These are phyloP conservation scores for Penicillium digitatum DNA, from an alignment of 2,329 filamentous ascomycete genomes.

Conservation along the genomic window DNA sequence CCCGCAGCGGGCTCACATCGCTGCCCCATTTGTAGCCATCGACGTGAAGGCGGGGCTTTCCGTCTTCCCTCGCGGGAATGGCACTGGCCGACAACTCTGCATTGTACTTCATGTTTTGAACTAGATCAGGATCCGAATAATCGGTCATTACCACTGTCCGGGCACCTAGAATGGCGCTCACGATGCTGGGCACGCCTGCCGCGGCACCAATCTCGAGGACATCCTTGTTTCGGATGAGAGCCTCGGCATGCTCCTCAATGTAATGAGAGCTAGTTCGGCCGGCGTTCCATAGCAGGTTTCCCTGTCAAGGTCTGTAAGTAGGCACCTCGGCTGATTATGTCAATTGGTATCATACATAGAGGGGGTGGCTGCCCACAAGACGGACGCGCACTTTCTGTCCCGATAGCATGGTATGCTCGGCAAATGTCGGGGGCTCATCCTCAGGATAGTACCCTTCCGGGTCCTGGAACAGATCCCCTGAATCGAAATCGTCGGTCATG, in stretches of 20 bases:
- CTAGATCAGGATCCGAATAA: conserved; percentile 79
- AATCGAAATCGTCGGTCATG: conserved; percentile 37
- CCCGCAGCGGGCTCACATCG: conserved; percentile 56
- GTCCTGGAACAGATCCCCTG: conserved; percentile 66
- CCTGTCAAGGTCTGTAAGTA: conserved; percentile 42
- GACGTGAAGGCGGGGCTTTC: conserved; percentile 48
- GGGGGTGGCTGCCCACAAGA: conserved; percentile 79
- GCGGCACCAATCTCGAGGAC: conserved; percentile 87
- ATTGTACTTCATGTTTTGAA: conserved; percentile 75
- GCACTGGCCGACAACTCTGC: conserved; percentile 55
- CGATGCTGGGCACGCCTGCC: conserved; percentile 76
- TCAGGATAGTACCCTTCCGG: conserved; percentile 76
- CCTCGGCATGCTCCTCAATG: conserved; percentile 63
- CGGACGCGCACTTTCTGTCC: conserved; percentile 65
- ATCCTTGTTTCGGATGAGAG: conserved; percentile 61
- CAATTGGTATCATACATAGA: conserved; percentile 59
- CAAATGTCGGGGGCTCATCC: conserved; percentile 69
- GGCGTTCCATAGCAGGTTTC: conserved; percentile 88
- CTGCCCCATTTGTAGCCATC: conserved; percentile 83
- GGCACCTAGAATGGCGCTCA: conserved; percentile 70
- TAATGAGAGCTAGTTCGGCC: conserved; percentile 72
- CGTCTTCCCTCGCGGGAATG: conserved; percentile 34
- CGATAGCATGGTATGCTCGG: conserved; percentile 65
- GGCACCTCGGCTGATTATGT: neutral
- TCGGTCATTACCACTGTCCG: conserved; percentile 71